Conservation (phyloP, 176 grass and related monocot species). For the Triticum turgidum region DNA sequence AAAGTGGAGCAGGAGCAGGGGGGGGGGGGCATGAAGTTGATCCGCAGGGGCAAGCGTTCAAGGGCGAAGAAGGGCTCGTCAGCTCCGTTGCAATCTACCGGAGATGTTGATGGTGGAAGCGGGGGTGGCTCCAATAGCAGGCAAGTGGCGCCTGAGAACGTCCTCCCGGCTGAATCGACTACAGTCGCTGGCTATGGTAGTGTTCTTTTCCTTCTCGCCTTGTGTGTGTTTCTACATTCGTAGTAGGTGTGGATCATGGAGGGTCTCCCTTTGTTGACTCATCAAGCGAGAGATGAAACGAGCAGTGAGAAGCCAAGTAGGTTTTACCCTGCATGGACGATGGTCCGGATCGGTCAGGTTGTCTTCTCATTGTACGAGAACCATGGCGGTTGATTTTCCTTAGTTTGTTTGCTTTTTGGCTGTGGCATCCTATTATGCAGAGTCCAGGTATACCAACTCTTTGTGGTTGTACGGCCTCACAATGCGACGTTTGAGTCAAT, state of each 20-base stretch:
- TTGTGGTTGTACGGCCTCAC: background rate
- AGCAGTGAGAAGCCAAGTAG: background rate
- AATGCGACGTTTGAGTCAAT: background rate
- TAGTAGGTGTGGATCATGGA: background rate
- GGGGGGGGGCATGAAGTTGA: background rate
- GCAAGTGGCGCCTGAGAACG: background rate
- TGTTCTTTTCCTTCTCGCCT: background rate
- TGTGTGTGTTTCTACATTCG: background rate
- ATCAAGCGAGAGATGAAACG: background rate
- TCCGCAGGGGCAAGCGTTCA: background rate
- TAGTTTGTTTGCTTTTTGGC: background rate
- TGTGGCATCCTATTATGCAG: background rate
- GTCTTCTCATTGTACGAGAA: too few species aligned
- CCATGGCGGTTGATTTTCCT: too few species aligned
- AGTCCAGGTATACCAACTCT: too few species aligned
- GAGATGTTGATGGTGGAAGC: background rate
- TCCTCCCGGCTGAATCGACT: background rate
- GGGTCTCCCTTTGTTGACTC: background rate
- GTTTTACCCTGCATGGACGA: background rate
- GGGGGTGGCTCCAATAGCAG: background rate
- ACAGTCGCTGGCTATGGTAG: background rate
- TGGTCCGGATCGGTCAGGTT: background rate
- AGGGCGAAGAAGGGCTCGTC: background rate
- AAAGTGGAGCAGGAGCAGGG: background rate
- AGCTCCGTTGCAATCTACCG: background rate